A percentile compares a stretch with the other conserved stretches of the same genome.
Conservation (phyloP, 2,329 filamentous ascomycete species). For the Leptographium galeiforme region DNA sequence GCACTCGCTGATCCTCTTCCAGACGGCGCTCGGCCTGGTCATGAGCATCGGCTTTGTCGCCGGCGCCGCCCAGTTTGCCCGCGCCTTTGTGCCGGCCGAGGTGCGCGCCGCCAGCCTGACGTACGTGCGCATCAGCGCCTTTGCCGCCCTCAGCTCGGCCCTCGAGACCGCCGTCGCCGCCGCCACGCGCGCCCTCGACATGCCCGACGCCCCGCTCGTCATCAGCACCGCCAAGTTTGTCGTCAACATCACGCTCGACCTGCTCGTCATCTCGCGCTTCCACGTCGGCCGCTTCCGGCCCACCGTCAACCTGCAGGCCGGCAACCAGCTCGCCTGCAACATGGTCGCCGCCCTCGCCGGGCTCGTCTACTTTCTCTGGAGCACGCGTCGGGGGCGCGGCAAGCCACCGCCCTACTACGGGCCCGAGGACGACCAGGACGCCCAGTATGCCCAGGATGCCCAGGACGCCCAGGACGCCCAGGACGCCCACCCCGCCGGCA, state of each 20-base stretch:
- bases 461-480: too few species aligned
- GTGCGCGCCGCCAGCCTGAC: conserved; percentile 42
- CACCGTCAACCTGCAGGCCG: conserved; percentile 50
- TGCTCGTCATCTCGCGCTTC: conserved; percentile 53
- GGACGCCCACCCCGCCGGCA: background rate
- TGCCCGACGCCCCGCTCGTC: conserved; percentile 54
- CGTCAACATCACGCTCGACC: conserved; percentile 53
- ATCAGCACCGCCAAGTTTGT: conserved; percentile 51
- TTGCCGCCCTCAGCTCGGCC: conserved; percentile 47
- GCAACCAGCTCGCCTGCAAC: conserved; percentile 48
- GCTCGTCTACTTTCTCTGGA: conserved; percentile 44
- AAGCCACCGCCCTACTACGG: too few species aligned
- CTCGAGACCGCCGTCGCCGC: conserved; percentile 49
- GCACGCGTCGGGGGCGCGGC: conserved; percentile 18
- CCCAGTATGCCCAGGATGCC: too few species aligned
- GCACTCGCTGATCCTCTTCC: conserved; percentile 49
- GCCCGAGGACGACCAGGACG: too few species aligned
- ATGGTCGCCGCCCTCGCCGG: conserved; percentile 40
- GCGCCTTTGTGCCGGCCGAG: conserved; percentile 48
- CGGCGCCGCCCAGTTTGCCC: conserved; percentile 40
- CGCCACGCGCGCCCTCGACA: conserved; percentile 51
- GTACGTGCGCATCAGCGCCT: conserved; percentile 52
- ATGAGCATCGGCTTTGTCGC: conserved; percentile 46
- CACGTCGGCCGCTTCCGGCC: conserved; percentile 41
- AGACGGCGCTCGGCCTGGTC: conserved; percentile 41